Base-by-base conservation (phyloP, 176 grass and related monocot genomes). In the Musa itinerans region DNA sequence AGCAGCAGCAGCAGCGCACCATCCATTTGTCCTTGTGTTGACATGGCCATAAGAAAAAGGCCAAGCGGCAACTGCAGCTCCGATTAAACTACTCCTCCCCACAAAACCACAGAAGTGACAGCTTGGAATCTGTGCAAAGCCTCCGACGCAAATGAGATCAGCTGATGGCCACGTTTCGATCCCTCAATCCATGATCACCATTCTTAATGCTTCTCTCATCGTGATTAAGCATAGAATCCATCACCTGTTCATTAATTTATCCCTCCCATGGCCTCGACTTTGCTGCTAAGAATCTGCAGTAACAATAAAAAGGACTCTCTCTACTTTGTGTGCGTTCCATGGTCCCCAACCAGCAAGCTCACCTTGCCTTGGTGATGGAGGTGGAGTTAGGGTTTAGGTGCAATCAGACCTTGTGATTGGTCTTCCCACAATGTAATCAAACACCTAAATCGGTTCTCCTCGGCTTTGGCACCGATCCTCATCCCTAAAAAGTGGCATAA, bases 401-500 rank as follows among this genome's bases (percentile, higher is more conserved):
- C 12, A 6, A 54, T 12, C 50, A 25, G 14, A 74, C 11, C 9
- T 17, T 54, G 21, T 54, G 11, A 24, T 68, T 12, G 27, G 27
- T 69, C 27, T 69, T 49, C 16, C 13, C 56, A 59, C 3, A 20
- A 8, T 21, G 48, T 69, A 56, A 25, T 53, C 17, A 52, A 25
- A 24, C 49, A 54, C 9, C 12, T 17, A 72, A 53, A 52, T 21
- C n/a, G 13, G 17, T 54, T 73, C 1, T 13, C 50, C 50, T 52
- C 11, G 43, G 55, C 2, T 50, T 55, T 11, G 21, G 50, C 51
- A 21, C 73, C 25, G 34, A 43, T 43, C 34, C 34, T 43, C 34
- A 43, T 43, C 75, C 75, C 27, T 53, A 65, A 77, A 77, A 65
- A 34, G 61, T 26, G 75, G 59, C 75, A 77, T n/a, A 25, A 77